These are phyloP conservation scores for Pythium aristosporum DNA, from an alignment of 352 stramenopile species.

Conservation along the genomic window DNA sequence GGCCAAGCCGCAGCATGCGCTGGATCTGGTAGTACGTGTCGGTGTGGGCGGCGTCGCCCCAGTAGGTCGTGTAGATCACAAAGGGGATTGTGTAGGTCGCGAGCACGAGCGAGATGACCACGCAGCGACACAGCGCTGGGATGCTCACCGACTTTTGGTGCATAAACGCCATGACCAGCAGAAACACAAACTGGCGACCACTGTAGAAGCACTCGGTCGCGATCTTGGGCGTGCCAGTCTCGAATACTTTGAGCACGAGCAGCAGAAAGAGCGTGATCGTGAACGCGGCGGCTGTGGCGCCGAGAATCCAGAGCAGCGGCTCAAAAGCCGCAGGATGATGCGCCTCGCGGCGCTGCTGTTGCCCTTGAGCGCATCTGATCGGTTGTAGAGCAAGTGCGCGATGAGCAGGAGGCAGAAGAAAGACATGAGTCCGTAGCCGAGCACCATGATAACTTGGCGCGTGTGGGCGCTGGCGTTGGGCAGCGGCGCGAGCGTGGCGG, in stretches of 20 bases:
- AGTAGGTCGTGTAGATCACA: constrained; percentile 21
- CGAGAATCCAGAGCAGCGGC: constrained; percentile 47
- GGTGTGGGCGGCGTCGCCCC: constrained; percentile 25
- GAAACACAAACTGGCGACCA: constrained; percentile 51
- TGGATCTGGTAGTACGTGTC: constrained; percentile 6
- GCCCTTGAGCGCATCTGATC: constrained; percentile 51
- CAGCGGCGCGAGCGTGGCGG: neutral
- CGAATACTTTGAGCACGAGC: constrained; percentile 31
- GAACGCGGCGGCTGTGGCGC: neutral
- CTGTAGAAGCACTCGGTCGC: constrained; percentile 44
- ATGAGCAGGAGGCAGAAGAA: constrained; percentile 28
- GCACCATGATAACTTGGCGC: constrained; percentile 3
- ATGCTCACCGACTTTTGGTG: constrained; percentile 54
- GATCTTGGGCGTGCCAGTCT: constrained; percentile 8
- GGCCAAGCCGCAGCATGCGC: constrained; percentile 33
- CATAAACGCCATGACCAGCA: constrained; percentile 65
- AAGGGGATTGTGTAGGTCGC: constrained; percentile 56
- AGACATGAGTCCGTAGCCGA: constrained; percentile 12
- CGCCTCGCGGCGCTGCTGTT: constrained; percentile 49
- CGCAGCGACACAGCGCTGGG: constrained; percentile 44
- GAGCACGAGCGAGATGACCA: constrained; percentile 42
- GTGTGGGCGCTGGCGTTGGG: neutral
- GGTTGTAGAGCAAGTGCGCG: constrained; percentile 53
- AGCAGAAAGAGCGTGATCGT: constrained; percentile 12
- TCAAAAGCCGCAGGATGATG: constrained; percentile 62